These are phyloP conservation scores for Aspergillus sparsus DNA, from an alignment of 495 filamentous ascomycete species.

Conservation along the genomic window DNA sequence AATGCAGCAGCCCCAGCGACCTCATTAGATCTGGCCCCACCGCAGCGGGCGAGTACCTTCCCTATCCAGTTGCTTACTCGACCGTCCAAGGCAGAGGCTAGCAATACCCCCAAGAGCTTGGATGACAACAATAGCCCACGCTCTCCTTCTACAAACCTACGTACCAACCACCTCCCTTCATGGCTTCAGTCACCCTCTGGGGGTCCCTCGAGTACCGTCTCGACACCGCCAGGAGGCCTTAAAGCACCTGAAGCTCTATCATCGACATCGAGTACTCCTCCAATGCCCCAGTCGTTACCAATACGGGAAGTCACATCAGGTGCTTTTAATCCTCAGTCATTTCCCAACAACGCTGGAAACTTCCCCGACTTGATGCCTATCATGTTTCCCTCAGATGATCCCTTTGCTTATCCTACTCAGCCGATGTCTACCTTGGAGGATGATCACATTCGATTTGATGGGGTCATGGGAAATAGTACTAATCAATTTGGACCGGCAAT, in stretches of 20 bases:
- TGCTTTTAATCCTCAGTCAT: slow-evolving; percentile 34
- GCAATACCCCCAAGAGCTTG: slow-evolving; percentile 33
- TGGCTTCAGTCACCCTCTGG: slow-evolving; percentile 39
- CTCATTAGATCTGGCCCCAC: slow-evolving; percentile 33
- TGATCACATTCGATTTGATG: slow-evolving; percentile 46
- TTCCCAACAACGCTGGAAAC: slow-evolving; percentile 34
- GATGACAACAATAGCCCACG: slow-evolving; percentile 35
- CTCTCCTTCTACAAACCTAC: slow-evolving; percentile 14
- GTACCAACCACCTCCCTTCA: slow-evolving; percentile 24
- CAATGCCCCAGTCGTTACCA: slow-evolving; percentile 18
- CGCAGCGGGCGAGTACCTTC: slow-evolving; percentile 53
- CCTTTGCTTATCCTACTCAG: slow-evolving; percentile 86
- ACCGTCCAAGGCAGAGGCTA: slow-evolving; percentile 22
- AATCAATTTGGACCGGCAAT: slow-evolving; percentile 22
- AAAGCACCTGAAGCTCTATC: slow-evolving; percentile 22
- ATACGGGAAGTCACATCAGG: slow-evolving; percentile 23
- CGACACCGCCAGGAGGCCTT: slow-evolving; percentile 34
- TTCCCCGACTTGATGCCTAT: slow-evolving; percentile 78
- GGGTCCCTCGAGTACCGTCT: slow-evolving; percentile 35
- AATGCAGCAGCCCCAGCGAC: slow-evolving; percentile 31
- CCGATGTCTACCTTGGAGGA: slow-evolving; percentile 69
- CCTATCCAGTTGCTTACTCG: slow-evolving; percentile 39
- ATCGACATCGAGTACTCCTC: slow-evolving; percentile 29
- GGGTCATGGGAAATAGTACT: slow-evolving; percentile 7
- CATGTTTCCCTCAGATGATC: slow-evolving; percentile 91